Evolutionary conservation across 805 yeast genomes (phyloP).

Genomic region (Candida morakotiae): DNA sequence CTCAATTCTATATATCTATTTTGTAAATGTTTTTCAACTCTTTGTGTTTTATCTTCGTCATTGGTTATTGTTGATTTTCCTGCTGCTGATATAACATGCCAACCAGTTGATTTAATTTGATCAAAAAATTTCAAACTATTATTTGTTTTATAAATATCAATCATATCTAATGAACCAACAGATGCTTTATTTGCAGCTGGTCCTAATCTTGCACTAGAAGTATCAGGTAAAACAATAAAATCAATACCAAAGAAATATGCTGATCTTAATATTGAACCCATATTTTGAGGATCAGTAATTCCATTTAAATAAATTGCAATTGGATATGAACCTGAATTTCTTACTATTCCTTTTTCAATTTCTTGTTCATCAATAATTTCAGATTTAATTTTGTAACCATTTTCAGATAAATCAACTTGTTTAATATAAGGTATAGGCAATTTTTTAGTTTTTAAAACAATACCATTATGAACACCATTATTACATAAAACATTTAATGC

Average conservation of each 20-base stretch:
- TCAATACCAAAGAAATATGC: slow-evolving; percentile 84
- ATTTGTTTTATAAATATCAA: slow-evolving; percentile 56
- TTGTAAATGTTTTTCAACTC: slow-evolving; percentile 22
- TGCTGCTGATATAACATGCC: slow-evolving; percentile 69
- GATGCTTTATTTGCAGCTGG: slow-evolving; percentile 79
- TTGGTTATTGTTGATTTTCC: slow-evolving; percentile 19
- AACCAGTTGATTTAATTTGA: slow-evolving; percentile 51
- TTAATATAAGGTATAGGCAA: slow-evolving; percentile 30
- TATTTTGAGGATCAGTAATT: slow-evolving; percentile 80
- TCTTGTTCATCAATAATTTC: slow-evolving; percentile 11
- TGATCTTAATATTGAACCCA: slow-evolving; percentile 78
- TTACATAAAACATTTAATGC: slow-evolving; percentile 58
- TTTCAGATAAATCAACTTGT: slow-evolving; percentile 23
- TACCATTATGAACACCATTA: slow-evolving; percentile 77
- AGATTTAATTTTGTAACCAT: slow-evolving; percentile 11
- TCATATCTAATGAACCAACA: slow-evolving; percentile 77
- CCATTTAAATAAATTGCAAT: slow-evolving; percentile 75
- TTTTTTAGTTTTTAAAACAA: slow-evolving; percentile 65
- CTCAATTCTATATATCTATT: slow-evolving; percentile 33
- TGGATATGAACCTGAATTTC: slow-evolving; percentile 33
- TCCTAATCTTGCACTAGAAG: slow-evolving; percentile 69
- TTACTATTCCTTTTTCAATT: slow-evolving; percentile 13
- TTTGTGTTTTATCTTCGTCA: slow-evolving; percentile 22
- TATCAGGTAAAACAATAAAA: slow-evolving; percentile 64
- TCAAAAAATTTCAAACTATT: slow-evolving; percentile 64